Percentiles rank a stretch among this genome's conserved stretches.
These are phyloP conservation scores for Moesziomyces parantarcticus DNA, from an alignment of 1,284 basidiomycete genomes.

Conservation along the genomic window DNA sequence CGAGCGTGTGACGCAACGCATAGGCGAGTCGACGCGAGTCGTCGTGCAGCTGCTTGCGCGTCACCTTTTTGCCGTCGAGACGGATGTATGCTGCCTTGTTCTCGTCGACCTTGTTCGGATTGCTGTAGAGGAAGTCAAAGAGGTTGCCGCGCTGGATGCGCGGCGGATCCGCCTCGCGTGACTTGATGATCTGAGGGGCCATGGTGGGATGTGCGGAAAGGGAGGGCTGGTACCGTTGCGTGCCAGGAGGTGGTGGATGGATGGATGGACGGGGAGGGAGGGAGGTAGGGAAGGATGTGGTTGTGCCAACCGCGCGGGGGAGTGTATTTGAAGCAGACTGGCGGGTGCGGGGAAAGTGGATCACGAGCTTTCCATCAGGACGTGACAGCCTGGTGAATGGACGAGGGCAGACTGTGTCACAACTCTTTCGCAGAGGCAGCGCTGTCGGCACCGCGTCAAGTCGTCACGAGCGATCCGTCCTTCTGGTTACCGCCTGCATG, in stretches of 20 bases:
- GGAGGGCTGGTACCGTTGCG: not conserved
- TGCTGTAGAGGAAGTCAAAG: slow-evolving; percentile 54
- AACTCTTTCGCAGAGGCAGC: too few relatives aligned
- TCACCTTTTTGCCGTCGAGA: slow-evolving; percentile 53
- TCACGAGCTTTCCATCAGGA: not conserved
- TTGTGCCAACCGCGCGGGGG: too few relatives aligned
- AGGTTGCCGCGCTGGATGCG: slow-evolving; percentile 43
- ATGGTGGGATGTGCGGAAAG: slow-evolving; percentile 8
- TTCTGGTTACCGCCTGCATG: too few relatives aligned
- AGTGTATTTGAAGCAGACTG: not conserved
- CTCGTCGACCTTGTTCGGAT: slow-evolving; percentile 53
- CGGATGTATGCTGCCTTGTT: slow-evolving; percentile 47
- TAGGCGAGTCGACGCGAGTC: slow-evolving; percentile 49
- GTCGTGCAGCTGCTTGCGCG: slow-evolving; percentile 51
- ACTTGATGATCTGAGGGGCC: slow-evolving; percentile 53
- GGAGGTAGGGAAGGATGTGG: not conserved
- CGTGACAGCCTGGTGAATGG: too few relatives aligned
- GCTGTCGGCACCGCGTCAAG: too few relatives aligned
- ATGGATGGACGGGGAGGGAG: not conserved
- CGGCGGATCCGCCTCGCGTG: slow-evolving; percentile 33
- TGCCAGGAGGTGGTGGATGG: not conserved
- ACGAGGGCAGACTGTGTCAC: too few relatives aligned
- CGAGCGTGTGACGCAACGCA: slow-evolving; percentile 53
- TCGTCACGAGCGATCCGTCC: too few relatives aligned
- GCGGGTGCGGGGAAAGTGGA: slow-evolving; percentile 8